These are phyloP conservation scores for Sarcodon aspratus DNA, from an alignment of 768 basidiomycete species.

Conservation along the genomic window DNA sequence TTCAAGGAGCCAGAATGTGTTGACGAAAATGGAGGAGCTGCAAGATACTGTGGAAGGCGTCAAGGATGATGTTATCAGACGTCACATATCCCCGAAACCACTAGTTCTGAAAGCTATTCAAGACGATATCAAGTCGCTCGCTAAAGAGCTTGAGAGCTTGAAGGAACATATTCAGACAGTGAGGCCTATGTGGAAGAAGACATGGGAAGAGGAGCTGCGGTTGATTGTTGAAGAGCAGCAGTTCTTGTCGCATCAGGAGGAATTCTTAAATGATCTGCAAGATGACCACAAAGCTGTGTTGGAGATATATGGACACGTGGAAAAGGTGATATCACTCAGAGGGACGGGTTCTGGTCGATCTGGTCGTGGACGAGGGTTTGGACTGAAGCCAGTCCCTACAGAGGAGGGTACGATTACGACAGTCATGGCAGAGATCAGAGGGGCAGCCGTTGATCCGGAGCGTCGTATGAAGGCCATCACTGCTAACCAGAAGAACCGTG, in stretches of 20 bases:
- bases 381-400: neutral
- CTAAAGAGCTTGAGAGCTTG: slow-evolving; percentile 62
- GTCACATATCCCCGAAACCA: slow-evolving; percentile 76
- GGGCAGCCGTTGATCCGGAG: slow-evolving; percentile 72
- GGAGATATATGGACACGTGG: slow-evolving; percentile 83
- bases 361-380: slow-evolving; percentile 3
- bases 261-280: slow-evolving; percentile 75
- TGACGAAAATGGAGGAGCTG: slow-evolving; percentile 89
- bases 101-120: slow-evolving; percentile 58
- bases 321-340: slow-evolving; percentile 73
- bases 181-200: slow-evolving; percentile 98
- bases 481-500: slow-evolving; percentile 69
- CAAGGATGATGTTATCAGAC: slow-evolving; percentile 84
- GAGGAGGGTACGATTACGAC: slow-evolving; percentile 49
- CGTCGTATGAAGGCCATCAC: slow-evolving; percentile 87
- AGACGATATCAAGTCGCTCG: slow-evolving; percentile 56
- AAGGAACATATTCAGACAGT: slow-evolving; percentile 79
- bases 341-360: slow-evolving; percentile 31
- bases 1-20: slow-evolving; percentile 72
- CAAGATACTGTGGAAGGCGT: slow-evolving; percentile 84
- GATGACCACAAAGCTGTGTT: slow-evolving; percentile 88
- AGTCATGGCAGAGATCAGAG: slow-evolving; percentile 86
- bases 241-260: slow-evolving; percentile 86
- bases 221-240: slow-evolving; percentile 97
- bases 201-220: slow-evolving; percentile 94